Base-by-base conservation (phyloP, 345 rosid species). In the Syzygium oleosum region DNA sequence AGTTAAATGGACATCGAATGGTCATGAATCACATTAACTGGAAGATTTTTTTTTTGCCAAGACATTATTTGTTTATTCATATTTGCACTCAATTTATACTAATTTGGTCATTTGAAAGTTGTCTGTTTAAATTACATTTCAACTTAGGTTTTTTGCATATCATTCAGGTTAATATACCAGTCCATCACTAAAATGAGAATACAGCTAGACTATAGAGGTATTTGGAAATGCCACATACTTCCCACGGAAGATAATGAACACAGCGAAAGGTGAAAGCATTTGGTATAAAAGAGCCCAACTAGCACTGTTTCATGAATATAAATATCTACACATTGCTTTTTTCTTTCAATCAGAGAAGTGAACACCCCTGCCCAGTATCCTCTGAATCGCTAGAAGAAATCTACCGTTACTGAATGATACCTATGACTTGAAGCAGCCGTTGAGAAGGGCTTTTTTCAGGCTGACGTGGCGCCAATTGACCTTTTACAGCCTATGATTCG, bases 401-500 rank as follows among this genome's bases (percentile, higher is more conserved):
- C 27, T 2, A 73, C 83, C 49, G 10, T 73, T 73, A 73, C 83
- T 19, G 84, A 84, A 88, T 85, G 95, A 87, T 94, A 98, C 99
- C 99, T 88, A 94, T 94, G 91, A 98, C 96, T 92, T 94, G 98
- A 84, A 98, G 95, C 91, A 96, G 97, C 68, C 97, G 93, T 46
- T 56, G 93, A 63, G 97, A 94, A 52, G 98, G 92, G 89, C 87
- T 88, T 92, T 95, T 96, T 59, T 94, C 92, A 86, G 91, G 89
- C 31, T 92, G 93, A 88, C 96, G 94, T 84, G 93, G 93, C 84
- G 90, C 90, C 55, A 95, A 87, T 87, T 93, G 99, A 90, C 87
- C 90, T 92, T 96, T 96, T 77, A 73, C 90, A 85, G 85, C 95
- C 99, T 98, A 88, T 52, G 89, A 87, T 90, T 85, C 58, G 59